Conservation (phyloP, 495 filamentous ascomycete genomes). For the Lentithecium fluviatile region DNA sequence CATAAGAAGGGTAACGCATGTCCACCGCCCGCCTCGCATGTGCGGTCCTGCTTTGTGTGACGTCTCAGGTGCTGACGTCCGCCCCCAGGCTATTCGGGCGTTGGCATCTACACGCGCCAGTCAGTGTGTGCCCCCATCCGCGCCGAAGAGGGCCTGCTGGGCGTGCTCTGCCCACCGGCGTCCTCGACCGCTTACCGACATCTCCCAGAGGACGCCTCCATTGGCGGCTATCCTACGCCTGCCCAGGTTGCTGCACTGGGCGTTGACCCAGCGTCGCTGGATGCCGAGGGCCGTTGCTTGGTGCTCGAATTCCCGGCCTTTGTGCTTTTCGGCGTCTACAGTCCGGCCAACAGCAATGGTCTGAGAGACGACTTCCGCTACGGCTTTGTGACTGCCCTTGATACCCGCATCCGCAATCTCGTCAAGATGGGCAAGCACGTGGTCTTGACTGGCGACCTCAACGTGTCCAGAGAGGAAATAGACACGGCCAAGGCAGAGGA, state of each 20-base stretch:
- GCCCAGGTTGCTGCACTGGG: conserved; percentile 61
- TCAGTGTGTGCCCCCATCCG: conserved; percentile 82
- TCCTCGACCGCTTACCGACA: conserved; percentile 72
- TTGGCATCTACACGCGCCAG: conserved; percentile 93
- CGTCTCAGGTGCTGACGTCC: conserved; percentile 1
- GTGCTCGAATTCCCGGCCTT: conserved; percentile 96
- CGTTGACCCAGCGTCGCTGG: conserved; percentile 69
- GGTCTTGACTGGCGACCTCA: conserved; percentile 84
- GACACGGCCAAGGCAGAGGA: conserved; percentile 72
- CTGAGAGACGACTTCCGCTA: conserved; percentile 80
- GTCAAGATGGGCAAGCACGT: conserved; percentile 77
- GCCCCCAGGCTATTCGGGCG: conserved; percentile 83
- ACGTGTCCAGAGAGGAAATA: conserved; percentile 72
- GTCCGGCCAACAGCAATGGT: conserved; percentile 82
- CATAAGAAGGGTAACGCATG: conserved; percentile 76
- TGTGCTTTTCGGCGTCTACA: conserved; percentile 86
- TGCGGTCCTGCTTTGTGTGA: neutral
- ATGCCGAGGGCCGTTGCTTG: conserved; percentile 89
- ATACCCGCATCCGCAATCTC: conserved; percentile 80
- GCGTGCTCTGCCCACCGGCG: conserved; percentile 73
- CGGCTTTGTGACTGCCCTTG: conserved; percentile 74
- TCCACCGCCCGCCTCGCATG: neutral
- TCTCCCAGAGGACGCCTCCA: conserved; percentile 72
- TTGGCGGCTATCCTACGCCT: conserved; percentile 83
- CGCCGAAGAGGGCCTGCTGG: conserved; percentile 91